phyloP scores from a whole-genome alignment of 352 stramenopile species.

The Pythium apleroticum region DNA sequence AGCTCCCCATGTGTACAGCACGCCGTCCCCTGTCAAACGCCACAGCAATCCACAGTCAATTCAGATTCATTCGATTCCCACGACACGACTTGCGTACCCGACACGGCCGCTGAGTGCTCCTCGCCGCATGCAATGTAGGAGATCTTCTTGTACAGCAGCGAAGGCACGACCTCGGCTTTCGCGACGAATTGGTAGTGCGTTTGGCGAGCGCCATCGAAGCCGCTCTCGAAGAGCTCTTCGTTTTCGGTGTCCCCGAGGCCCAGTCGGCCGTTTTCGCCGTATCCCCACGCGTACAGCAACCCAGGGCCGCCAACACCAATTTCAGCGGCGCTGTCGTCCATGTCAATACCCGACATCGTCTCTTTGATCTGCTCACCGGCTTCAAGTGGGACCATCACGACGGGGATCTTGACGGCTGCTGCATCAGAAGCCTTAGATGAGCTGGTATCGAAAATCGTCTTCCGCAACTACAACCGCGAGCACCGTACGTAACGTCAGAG shows the following conservation, averaged over 20 bases:
- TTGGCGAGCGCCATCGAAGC: constrained; percentile 64
- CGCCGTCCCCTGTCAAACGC: constrained; percentile 40
- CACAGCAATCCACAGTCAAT: not conserved
- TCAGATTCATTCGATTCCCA: too few relatives aligned
- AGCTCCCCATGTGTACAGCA: constrained; percentile 70
- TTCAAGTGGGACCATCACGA: constrained; percentile 58
- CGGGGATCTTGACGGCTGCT: constrained; percentile 60
- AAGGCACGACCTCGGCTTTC: constrained; percentile 43
- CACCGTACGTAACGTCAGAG: too few relatives aligned
- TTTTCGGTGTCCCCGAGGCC: constrained; percentile 72
- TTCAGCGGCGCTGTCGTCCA: constrained; percentile 45
- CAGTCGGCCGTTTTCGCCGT: constrained; percentile 61
- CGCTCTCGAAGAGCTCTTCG: constrained; percentile 58
- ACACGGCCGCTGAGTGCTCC: constrained; percentile 63
- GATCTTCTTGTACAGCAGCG: constrained; percentile 51
- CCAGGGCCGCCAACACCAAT: constrained; percentile 44
- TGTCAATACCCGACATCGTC: constrained; percentile 37
- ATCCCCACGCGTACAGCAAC: constrained; percentile 69
- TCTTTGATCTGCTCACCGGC: constrained; percentile 45
- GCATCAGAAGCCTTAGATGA: constrained; percentile 39
- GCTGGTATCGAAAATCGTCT: constrained; percentile 41
- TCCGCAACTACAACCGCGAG: constrained; percentile 42
- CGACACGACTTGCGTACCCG: constrained; percentile 22
- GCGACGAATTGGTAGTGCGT: constrained; percentile 67
- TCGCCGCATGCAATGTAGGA: constrained; percentile 57